phyloP scores from a whole-genome alignment of 2,329 filamentous ascomycete species.

The Botrytis tulipae region DNA sequence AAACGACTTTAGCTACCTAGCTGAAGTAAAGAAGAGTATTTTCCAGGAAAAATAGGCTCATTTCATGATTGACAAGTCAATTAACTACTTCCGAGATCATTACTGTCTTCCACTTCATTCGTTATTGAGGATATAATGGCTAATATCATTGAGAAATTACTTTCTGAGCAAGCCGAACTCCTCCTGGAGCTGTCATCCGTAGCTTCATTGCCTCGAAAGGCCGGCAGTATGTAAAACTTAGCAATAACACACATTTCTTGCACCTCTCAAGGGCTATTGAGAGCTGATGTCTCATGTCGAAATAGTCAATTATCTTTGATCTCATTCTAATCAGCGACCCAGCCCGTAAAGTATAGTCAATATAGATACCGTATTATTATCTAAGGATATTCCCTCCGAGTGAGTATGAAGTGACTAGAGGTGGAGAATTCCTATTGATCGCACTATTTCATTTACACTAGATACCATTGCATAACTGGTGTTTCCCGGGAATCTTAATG shows the following conservation, averaged over 20 bases:
- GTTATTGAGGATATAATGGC: background rate
- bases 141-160: no score
- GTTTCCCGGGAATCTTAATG: background rate
- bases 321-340: rapidly evolving
- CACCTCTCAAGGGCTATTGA: background rate
- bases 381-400: background rate
- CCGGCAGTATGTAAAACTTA: no score
- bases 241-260: no score
- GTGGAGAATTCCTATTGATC: background rate
- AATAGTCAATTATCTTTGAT: background rate
- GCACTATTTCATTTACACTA: background rate
- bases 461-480: background rate
- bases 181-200: no score
- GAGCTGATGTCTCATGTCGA: no score
- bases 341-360: rapidly evolving
- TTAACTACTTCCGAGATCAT: background rate
- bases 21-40: background rate
- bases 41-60: background rate
- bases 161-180: background rate
- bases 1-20: background rate
- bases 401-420: background rate
- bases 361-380: background rate
- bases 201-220: background rate
- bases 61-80: background rate
- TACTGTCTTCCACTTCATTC: background rate